Conservation (phyloP, 164 flowering plant genomes). For the Berberis thunbergii region DNA sequence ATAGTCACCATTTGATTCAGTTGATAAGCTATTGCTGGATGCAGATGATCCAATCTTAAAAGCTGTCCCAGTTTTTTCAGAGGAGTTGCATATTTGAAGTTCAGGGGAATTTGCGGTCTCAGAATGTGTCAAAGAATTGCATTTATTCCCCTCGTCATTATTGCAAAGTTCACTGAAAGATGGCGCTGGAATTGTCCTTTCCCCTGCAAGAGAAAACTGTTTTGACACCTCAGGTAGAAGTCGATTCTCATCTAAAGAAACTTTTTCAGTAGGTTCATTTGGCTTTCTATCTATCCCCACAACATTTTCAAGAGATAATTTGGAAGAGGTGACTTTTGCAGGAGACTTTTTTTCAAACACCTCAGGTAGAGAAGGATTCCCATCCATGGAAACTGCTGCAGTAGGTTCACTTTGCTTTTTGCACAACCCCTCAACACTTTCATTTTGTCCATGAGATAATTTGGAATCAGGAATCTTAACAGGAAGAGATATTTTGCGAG, state of each 20-base stretch:
- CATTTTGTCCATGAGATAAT: slow-evolving; percentile 13
- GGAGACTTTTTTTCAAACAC: background rate
- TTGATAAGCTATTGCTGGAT: slow-evolving; percentile 2
- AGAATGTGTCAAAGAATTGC: background rate
- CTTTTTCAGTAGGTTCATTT: slow-evolving; percentile 1
- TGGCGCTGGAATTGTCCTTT: slow-evolving; percentile 4
- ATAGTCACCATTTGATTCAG: slow-evolving; percentile 14
- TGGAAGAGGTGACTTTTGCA: background rate
- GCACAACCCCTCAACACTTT: slow-evolving; percentile 6
- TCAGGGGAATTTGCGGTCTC: slow-evolving; percentile 6
- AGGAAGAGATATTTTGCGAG: slow-evolving; percentile 10
- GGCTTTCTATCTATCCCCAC: slow-evolving; percentile 6
- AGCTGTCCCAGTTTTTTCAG: background rate
- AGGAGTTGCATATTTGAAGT: slow-evolving; percentile 2
- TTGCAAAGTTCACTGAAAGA: background rate
- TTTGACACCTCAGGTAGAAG: slow-evolving; percentile 3
- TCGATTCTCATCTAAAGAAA: slow-evolving; percentile 1
- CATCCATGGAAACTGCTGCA: slow-evolving; percentile 1
- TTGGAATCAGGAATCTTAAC: slow-evolving; percentile 13
- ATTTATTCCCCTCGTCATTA: slow-evolving; percentile 1
- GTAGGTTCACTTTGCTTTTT: slow-evolving; percentile 7
- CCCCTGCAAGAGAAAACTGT: slow-evolving; percentile 2
- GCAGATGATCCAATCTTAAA: slow-evolving; percentile 5
- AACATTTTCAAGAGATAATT: background rate
- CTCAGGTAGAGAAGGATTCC: background rate